Conservation (phyloP, 2,329 filamentous ascomycete genomes). For the Pseudogymnoascus sp. region DNA sequence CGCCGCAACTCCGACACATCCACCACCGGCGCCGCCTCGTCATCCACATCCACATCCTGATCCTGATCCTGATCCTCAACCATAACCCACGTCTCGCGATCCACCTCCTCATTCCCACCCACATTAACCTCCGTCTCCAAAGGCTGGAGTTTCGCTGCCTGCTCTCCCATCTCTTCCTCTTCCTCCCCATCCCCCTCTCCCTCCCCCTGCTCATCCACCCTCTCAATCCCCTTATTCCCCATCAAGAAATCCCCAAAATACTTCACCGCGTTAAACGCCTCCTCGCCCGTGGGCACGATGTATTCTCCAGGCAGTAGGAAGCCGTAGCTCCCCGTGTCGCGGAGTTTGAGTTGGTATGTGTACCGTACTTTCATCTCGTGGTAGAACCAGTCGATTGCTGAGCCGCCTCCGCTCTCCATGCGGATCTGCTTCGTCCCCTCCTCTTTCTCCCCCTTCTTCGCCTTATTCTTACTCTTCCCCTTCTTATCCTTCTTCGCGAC, state of each 20-base stretch:
- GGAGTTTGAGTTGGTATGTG: constrained; percentile 87
- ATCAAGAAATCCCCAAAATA: constrained; percentile 76
- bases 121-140: too few species aligned
- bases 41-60: too few species aligned
- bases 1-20: too few species aligned
- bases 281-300: constrained; percentile 82
- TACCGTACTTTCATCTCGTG: constrained; percentile 74
- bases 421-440: constrained; percentile 35
- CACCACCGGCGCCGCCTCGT: too few species aligned
- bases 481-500: constrained; percentile 28
- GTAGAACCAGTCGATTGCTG: constrained; percentile 91
- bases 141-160: too few species aligned
- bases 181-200: constrained; percentile 29
- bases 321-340: constrained; percentile 89
- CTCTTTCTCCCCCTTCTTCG: constrained; percentile 29
- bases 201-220: constrained; percentile 17
- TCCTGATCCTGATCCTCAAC: too few species aligned
- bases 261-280: constrained; percentile 73
- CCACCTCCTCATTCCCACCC: too few species aligned
- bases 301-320: constrained; percentile 81
- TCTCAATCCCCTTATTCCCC: constrained; percentile 58
- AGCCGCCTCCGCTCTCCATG: constrained; percentile 71
- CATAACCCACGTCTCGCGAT: too few species aligned
- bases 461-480: constrained; percentile 18
- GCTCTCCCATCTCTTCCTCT: constrained; percentile 15